A percentile compares a stretch with the other conserved stretches of the same genome.
These are phyloP conservation scores for Actinidia chinensis DNA, from an alignment of 179 eudicot genomes.

Conservation along the genomic window DNA sequence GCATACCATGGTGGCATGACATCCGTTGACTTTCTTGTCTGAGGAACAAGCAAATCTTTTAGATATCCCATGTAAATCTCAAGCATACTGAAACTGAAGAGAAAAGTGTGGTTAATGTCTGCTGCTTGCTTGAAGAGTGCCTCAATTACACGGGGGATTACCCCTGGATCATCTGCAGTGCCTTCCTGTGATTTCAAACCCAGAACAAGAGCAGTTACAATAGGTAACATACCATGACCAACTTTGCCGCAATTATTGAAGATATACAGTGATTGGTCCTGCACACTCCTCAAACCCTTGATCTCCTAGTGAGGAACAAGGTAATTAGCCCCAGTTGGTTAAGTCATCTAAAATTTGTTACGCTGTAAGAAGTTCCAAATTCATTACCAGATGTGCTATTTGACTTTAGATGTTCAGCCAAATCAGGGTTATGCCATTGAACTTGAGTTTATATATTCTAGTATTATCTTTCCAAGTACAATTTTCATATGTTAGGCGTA, in stretches of 20 bases:
- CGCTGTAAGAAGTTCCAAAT: no score
- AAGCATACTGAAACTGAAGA: slow-evolving; percentile 31
- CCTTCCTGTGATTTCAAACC: slow-evolving; percentile 24
- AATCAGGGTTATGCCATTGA: no score
- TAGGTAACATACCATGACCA: neutral
- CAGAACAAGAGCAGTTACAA: slow-evolving; percentile 7
- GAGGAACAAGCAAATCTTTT: slow-evolving; percentile 30
- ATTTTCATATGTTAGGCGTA: neutral
- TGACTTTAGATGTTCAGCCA: no score
- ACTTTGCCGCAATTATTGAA: no score
- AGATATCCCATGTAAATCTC: slow-evolving; percentile 30
- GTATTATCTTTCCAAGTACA: neutral
- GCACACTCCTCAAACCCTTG: neutral
- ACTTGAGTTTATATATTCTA: no score
- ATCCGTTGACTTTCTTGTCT: slow-evolving; percentile 8
- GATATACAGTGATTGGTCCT: no score
- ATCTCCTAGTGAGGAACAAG: neutral
- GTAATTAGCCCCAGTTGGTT: neutral
- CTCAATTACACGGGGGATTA: slow-evolving; percentile 28
- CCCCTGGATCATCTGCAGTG: slow-evolving; percentile 26
- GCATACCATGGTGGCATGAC: slow-evolving; percentile 26
- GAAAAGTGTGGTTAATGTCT: slow-evolving; percentile 19
- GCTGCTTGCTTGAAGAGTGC: slow-evolving; percentile 28
- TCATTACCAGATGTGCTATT: no score
- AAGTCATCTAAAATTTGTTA: neutral